These are phyloP conservation scores for Cystofilobasidium ferigula DNA, from an alignment of 768 basidiomycete species.

Conservation along the genomic window DNA sequence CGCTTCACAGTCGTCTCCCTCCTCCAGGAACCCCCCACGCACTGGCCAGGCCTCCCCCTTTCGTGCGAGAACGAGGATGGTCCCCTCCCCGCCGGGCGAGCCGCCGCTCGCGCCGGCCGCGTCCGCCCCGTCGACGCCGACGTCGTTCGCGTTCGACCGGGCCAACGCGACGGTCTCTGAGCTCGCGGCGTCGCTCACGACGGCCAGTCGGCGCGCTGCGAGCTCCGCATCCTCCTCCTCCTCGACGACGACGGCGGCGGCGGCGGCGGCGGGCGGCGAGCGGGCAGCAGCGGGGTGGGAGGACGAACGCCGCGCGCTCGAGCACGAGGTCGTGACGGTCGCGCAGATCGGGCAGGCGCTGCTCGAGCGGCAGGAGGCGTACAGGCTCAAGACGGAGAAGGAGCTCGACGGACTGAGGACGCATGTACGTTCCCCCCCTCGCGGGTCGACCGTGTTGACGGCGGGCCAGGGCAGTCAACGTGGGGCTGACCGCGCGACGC, in stretches of 20 bases:
- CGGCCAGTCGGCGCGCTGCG: constrained; percentile 8
- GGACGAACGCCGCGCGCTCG: constrained; percentile 11
- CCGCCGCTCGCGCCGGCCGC: neutral
- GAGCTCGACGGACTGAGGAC: constrained; percentile 13
- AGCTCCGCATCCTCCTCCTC: neutral
- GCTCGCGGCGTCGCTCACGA: constrained; percentile 13
- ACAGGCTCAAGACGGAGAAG: constrained; percentile 47
- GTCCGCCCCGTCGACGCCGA: neutral
- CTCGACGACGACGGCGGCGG: too few relatives aligned
- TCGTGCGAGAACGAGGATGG: too few relatives aligned
- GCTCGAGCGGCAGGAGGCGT: constrained; percentile 73
- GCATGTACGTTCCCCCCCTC: neutral
- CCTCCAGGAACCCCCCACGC: too few relatives aligned
- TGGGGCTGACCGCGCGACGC: neutral
- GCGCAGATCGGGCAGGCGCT: constrained; percentile 83
- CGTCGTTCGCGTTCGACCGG: neutral
- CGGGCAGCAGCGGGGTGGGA: neutral
- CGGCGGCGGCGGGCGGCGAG: too few relatives aligned
- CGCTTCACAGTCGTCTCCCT: too few relatives aligned
- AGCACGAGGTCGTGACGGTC: constrained; percentile 14
- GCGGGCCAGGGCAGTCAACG: too few relatives aligned
- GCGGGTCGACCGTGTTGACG: neutral
- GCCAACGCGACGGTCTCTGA: constrained; percentile 14
- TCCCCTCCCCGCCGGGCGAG: too few relatives aligned
- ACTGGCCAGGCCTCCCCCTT: too few relatives aligned